phyloP scores from a whole-genome alignment of 129 eudicot species.

The Sambucus nigra region DNA sequence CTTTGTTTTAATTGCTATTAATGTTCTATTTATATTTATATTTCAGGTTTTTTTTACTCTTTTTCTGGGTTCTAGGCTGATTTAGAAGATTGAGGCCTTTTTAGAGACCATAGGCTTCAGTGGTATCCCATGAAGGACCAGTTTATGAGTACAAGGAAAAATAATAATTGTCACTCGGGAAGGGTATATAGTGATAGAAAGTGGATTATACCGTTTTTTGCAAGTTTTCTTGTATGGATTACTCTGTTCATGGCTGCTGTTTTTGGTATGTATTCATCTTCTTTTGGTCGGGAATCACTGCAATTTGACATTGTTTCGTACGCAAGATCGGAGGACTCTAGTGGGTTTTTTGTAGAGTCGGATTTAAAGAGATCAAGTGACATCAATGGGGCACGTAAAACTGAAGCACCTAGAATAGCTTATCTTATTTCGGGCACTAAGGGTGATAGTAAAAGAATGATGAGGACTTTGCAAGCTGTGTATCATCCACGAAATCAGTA shows the following conservation, averaged over 20 bases:
- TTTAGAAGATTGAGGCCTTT: background rate
- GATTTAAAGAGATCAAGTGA: conserved; percentile 43
- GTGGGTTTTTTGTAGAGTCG: conserved; percentile 56
- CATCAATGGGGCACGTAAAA: conserved; percentile 14
- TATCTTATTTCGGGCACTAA: conserved; percentile 98
- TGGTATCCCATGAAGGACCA: conserved; percentile 7
- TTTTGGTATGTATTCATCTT: conserved; percentile 36
- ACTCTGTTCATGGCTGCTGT: conserved; percentile 42
- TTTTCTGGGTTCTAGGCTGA: background rate
- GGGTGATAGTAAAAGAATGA: conserved; percentile 91
- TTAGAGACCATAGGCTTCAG: background rate
- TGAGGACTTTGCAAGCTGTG: conserved; percentile 92
- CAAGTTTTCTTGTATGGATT: conserved; percentile 46
- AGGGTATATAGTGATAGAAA: conserved; percentile 44
- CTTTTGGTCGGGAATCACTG: conserved; percentile 33
- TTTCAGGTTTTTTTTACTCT: background rate
- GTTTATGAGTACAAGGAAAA: conserved; percentile 34
- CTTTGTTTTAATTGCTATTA: background rate
- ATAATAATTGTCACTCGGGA: conserved; percentile 27
- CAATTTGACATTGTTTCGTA: conserved; percentile 26
- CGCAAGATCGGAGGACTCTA: conserved; percentile 34
- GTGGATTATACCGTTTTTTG: conserved; percentile 64
- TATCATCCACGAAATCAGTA: conserved; percentile 98
- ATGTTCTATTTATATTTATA: background rate
- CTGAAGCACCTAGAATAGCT: conserved; percentile 81